Evolutionary conservation across 2,329 filamentous ascomycete species (phyloP).

Genomic region (Cladosporium sp.): DNA sequence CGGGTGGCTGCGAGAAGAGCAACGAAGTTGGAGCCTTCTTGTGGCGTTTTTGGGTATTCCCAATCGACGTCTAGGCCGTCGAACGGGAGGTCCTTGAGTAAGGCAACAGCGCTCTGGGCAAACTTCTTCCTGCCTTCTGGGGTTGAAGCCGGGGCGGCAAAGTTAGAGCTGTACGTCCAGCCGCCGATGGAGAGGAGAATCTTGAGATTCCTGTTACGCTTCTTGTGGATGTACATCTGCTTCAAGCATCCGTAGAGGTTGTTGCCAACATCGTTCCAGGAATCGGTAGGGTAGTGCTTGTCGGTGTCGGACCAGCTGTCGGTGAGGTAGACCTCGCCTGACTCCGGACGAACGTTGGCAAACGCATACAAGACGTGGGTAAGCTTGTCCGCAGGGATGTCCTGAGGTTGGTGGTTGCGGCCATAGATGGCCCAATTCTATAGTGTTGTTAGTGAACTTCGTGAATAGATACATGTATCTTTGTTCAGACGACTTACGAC

Average conservation of each 20-base stretch:
- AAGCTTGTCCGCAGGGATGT: conserved; percentile 71
- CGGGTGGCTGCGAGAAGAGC: conserved; percentile 34
- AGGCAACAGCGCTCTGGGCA: conserved; percentile 64
- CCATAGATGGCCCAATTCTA: conserved; percentile 59
- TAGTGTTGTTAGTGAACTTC: conserved; percentile 54
- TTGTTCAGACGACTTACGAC: conserved; percentile 1
- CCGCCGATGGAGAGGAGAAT: conserved; percentile 77
- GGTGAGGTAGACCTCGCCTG: conserved; percentile 69
- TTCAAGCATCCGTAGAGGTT: conserved; percentile 75
- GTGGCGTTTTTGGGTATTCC: conserved; percentile 40
- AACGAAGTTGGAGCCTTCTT: conserved; percentile 37
- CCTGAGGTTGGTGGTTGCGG: conserved; percentile 74
- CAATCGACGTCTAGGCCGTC: conserved; percentile 46
- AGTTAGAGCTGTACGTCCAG: conserved; percentile 77
- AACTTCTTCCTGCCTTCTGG: conserved; percentile 60
- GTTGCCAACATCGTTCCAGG: conserved; percentile 57
- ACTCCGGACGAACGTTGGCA: conserved; percentile 73
- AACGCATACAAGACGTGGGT: conserved; percentile 90
- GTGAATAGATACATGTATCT: background rate
- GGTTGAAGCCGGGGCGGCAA: conserved; percentile 62
- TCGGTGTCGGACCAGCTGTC: conserved; percentile 65
- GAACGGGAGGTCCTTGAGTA: conserved; percentile 78
- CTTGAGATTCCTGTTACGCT: conserved; percentile 70
- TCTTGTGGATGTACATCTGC: conserved; percentile 71
- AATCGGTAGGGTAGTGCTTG: conserved; percentile 66